Conservation (phyloP, 2,329 filamentous ascomycete species). For the Albophoma yamanashiensis region DNA sequence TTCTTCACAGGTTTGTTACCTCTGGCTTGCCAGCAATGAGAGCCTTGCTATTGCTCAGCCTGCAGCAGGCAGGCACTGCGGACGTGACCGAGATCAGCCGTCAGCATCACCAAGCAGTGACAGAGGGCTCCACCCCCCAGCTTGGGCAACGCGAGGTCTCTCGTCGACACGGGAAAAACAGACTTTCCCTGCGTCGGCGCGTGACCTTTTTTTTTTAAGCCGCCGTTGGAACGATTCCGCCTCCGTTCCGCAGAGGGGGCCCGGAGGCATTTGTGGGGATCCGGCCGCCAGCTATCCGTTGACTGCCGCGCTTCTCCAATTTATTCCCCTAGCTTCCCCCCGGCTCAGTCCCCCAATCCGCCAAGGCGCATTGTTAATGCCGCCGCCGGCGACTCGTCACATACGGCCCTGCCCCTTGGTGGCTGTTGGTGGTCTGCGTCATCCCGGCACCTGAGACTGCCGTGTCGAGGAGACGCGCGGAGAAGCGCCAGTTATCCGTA, state of each 20-base stretch:
- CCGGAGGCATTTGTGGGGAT: conserved; percentile 2
- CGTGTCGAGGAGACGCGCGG: background rate
- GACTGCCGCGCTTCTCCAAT: conserved; percentile 1
- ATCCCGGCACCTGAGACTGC: background rate
- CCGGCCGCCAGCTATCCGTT: conserved; percentile 1
- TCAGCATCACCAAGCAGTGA: background rate
- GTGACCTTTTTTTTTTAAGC: background rate
- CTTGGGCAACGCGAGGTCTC: background rate
- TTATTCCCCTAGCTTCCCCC: background rate
- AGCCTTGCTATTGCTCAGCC: background rate
- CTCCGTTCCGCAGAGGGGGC: conserved; percentile 3
- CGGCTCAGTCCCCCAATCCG: background rate
- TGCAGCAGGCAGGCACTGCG: background rate
- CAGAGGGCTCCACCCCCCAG: background rate
- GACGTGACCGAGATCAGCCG: background rate
- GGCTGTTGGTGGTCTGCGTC: background rate
- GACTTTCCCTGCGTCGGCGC: background rate
- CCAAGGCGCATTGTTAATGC: background rate
- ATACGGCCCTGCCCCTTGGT: background rate
- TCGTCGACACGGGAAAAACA: too few relatives aligned
- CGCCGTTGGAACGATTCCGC: conserved; percentile 5
- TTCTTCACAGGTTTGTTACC: too few relatives aligned
- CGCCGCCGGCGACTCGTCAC: background rate
- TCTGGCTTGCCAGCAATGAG: background rate
- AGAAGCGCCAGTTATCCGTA: too few relatives aligned